Evolutionary conservation across 1,139 yeast genomes (phyloP).

Genomic region (Hemisphaericaspora xylofermentans): DNA sequence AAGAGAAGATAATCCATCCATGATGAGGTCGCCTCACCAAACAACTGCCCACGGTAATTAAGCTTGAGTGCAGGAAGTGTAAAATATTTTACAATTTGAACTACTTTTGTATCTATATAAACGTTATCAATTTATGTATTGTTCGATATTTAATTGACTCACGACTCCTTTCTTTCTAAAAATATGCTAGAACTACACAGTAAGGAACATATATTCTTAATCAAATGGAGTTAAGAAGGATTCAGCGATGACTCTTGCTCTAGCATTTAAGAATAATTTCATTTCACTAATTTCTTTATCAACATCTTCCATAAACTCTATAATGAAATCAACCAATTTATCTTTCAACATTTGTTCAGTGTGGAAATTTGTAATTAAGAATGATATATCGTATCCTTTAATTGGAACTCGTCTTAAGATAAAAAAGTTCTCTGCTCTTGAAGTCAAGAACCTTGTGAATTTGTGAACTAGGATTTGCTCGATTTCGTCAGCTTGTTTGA

Average conservation of each 20-base stretch:
- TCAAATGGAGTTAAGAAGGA: conserved; percentile 81
- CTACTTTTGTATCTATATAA: not conserved
- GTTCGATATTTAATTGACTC: not conserved
- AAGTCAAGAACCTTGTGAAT: conserved; percentile 88
- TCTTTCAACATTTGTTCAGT: conserved; percentile 95
- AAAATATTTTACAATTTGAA: not conserved
- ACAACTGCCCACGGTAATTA: not conserved
- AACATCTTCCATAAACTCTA: conserved; percentile 98
- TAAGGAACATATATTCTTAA: conserved; percentile 21
- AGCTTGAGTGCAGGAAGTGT: not conserved
- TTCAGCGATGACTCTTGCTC: conserved; percentile 98
- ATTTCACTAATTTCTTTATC: conserved; percentile 98
- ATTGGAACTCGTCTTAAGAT: conserved; percentile 91
- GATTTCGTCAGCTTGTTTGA: conserved; percentile 97
- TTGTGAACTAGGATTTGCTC: conserved; percentile 92
- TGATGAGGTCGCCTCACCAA: conserved; percentile 9
- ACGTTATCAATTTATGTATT: not conserved
- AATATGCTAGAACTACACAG: not conserved
- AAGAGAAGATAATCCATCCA: conserved; percentile 9
- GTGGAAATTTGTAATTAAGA: conserved; percentile 89
- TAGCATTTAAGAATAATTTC: conserved; percentile 93
- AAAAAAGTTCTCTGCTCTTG: conserved; percentile 92
- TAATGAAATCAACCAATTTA: conserved; percentile 91
- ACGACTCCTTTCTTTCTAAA: not conserved
- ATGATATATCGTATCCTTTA: conserved; percentile 89